Conservation (phyloP, 768 basidiomycete species). For the Tephrocybe sp. region DNA sequence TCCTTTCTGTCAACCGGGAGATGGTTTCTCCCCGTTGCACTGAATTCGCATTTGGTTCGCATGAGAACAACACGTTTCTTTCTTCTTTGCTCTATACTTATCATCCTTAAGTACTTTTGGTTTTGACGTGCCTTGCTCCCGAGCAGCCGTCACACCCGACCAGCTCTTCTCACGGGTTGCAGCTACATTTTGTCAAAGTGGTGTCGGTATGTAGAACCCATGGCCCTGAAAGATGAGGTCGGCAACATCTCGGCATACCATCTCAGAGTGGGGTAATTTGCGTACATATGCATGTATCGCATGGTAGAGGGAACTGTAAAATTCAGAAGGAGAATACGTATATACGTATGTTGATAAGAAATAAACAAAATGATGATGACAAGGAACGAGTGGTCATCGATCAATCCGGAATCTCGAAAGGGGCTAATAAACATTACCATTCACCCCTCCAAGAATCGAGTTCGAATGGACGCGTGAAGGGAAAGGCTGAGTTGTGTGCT, state of each 20-base stretch:
- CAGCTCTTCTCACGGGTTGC: background rate
- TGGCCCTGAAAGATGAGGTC: background rate
- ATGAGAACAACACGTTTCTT: too few species aligned
- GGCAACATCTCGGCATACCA: background rate
- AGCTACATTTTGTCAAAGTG: too few species aligned
- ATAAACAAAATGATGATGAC: background rate
- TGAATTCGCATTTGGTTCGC: too few species aligned
- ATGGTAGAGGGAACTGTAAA: background rate
- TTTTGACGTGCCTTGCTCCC: background rate
- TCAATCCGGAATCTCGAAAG: background rate
- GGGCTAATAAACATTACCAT: conserved; percentile 13
- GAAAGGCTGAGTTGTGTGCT: conserved; percentile 18
- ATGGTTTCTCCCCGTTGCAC: too few species aligned
- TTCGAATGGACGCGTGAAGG: conserved; percentile 32
- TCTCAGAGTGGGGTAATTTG: background rate
- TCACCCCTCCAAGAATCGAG: conserved; percentile 22
- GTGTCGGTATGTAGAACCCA: background rate
- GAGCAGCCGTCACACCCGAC: background rate
- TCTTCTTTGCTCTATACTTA: too few species aligned
- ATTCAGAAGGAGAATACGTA: background rate
- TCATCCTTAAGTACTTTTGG: too few species aligned
- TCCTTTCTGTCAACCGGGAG: too few species aligned
- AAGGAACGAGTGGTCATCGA: too few species aligned
- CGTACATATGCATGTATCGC: background rate
- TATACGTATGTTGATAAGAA: background rate